phyloP scores from a whole-genome alignment of 2,329 filamentous ascomycete species.

The Cladobotryum protrusum region DNA sequence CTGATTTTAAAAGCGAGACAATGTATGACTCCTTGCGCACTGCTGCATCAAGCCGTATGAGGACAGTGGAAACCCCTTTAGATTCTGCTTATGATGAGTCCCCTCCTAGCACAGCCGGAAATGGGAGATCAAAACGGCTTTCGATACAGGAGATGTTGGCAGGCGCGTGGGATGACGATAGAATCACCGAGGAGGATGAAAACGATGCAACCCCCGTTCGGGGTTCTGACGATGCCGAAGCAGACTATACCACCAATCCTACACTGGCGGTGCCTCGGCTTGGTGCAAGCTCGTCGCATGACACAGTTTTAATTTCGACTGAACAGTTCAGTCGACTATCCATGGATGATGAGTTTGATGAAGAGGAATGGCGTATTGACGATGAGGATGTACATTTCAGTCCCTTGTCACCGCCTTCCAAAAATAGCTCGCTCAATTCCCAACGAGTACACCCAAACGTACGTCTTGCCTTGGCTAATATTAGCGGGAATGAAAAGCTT shows the following conservation, averaged over 20 bases:
- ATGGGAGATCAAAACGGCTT: conserved; percentile 47
- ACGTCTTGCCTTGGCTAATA: conserved; percentile 47
- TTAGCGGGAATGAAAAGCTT: conserved; percentile 41
- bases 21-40: conserved; percentile 73
- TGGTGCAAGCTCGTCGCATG: conserved; percentile 24
- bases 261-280: conserved; percentile 20
- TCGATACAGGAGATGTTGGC: conserved; percentile 56
- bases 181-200: conserved; percentile 60
- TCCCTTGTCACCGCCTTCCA: conserved; percentile 51
- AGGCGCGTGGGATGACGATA: conserved; percentile 47
- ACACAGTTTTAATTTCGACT: conserved; percentile 28
- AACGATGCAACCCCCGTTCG: conserved; percentile 46
- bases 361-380: conserved; percentile 55
- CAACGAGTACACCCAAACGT: conserved; percentile 47
- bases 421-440: conserved; percentile 45
- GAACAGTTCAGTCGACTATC: conserved; percentile 46
- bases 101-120: conserved; percentile 52
- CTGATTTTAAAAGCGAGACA: conserved; percentile 67
- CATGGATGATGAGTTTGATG: conserved; percentile 56
- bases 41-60: conserved; percentile 58
- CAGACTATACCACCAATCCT: conserved; percentile 7
- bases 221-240: conserved; percentile 26
- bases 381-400: conserved; percentile 48
- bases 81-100: conserved; percentile 81
- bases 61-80: conserved; percentile 62